A percentile compares a stretch with the other conserved stretches of the same genome.
phyloP scores from a whole-genome alignment of 108 stramenopile species.

The Ochromonas danica region DNA sequence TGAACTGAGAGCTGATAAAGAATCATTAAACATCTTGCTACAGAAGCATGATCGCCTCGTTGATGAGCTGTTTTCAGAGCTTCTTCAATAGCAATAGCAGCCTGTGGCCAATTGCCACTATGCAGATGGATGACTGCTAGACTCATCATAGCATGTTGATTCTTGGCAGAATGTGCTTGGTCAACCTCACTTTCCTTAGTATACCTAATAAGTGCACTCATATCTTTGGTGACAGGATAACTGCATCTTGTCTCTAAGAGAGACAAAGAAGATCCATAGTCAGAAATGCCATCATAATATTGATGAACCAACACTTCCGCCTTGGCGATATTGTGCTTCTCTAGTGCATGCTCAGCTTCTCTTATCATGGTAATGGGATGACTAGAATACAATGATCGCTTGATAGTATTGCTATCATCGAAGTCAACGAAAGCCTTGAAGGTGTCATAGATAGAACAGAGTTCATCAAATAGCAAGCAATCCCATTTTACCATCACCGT shows the following conservation, averaged over 20 bases:
- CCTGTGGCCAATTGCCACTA: neutral
- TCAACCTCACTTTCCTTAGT: neutral
- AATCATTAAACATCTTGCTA: neutral
- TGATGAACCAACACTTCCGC: neutral
- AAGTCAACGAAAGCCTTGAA: neutral
- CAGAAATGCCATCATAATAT: neutral
- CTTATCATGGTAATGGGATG: too few relatives aligned
- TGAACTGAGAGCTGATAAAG: too few relatives aligned
- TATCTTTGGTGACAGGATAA: neutral
- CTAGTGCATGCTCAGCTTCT: too few relatives aligned
- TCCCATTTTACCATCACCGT: neutral
- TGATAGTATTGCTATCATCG: too few relatives aligned
- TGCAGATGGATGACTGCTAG: neutral
- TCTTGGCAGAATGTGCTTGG: neutral
- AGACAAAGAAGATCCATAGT: too few relatives aligned
- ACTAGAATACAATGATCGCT: neutral
- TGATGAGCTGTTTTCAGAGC: constrained; percentile 26
- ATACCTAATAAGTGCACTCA: neutral
- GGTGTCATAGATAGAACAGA: neutral
- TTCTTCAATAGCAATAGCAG: neutral
- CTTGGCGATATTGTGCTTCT: too few relatives aligned
- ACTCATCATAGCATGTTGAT: constrained; percentile 12
- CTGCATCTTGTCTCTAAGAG: neutral
- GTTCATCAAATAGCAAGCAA: neutral
- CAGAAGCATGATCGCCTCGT: neutral